Evolutionary conservation across 2,329 filamentous ascomycete genomes (phyloP).

Genomic region (Aspergillus ochraceus): DNA sequence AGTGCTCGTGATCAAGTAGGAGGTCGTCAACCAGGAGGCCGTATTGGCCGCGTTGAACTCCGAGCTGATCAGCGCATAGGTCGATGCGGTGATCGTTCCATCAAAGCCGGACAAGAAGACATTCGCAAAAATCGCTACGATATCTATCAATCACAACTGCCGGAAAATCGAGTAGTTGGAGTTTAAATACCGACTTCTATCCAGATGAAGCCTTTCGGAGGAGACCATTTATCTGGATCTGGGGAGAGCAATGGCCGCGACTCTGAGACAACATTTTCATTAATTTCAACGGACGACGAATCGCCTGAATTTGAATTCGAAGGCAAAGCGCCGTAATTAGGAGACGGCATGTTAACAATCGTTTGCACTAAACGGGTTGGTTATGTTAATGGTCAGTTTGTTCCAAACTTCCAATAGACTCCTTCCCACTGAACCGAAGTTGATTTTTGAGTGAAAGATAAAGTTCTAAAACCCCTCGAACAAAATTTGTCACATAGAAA

Average conservation of each 20-base stretch:
- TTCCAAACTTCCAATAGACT: too few species aligned
- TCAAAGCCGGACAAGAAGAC: slow-evolving; percentile 62
- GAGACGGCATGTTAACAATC: background rate
- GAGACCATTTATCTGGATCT: slow-evolving; percentile 42
- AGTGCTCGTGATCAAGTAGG: slow-evolving; percentile 74
- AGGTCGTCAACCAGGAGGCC: slow-evolving; percentile 79
- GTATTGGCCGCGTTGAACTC: slow-evolving; percentile 76
- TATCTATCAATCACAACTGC: background rate
- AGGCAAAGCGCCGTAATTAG: background rate
- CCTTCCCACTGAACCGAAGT: too few species aligned
- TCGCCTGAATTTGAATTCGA: background rate
- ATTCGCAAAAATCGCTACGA: slow-evolving; percentile 61
- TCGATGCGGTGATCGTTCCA: slow-evolving; percentile 47
- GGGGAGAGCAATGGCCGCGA: background rate
- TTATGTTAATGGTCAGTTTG: too few species aligned
- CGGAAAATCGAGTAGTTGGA: background rate
- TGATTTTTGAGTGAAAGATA: too few species aligned
- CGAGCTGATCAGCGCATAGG: slow-evolving; percentile 64
- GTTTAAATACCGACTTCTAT: slow-evolving; percentile 52
- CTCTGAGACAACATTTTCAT: background rate
- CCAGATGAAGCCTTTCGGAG: slow-evolving; percentile 56
- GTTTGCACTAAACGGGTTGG: too few species aligned
- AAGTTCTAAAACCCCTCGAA: background rate
- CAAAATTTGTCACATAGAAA: background rate
- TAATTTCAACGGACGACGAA: background rate